Base-by-base conservation (phyloP, 2,329 filamentous ascomycete genomes). In the Zymoseptoria tritici region DNA sequence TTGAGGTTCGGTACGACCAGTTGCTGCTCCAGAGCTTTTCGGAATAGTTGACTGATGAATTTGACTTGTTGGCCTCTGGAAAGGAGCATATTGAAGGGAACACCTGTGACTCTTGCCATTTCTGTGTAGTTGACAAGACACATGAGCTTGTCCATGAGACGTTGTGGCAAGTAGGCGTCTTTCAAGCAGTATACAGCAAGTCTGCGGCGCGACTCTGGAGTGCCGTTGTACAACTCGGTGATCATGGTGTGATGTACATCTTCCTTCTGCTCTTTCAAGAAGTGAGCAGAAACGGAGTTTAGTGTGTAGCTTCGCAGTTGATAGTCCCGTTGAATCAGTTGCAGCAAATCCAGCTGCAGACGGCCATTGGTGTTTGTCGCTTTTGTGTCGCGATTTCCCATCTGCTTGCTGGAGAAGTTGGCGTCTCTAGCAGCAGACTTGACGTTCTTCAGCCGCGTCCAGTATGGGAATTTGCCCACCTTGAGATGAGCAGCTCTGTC, bases 191-290 rank as follows among this genome's bases (percentile, higher is more conserved):
- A 99, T 0, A 99, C 84, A 0, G 94, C 94, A 54, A 99, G 78
- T 76, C 94, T 87, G 68, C 95, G 85, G 65, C 94, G 81, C 3
- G 93, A 96, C 72, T 99, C 94, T 0, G 92, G 87, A 0, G 94
- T 97, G 62, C 94, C 94, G 72, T 99, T 97, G 81, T 92, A 97
- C 2, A 99, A 78, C 71, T 97, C 95, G 0, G 95, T 99, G 69
- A 99, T 99, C 91, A 99, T 99, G 2, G 92, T 97, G 76, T 99
- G 87, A 71, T 99, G 94, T 2, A 99, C 94, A 75, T 99, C 94
- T 76, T 99, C 94, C 72, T 99, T 99, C 73, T 99, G 94, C 73
- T 99, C 94, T 53, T 91, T 91, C 22, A 99, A 75, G 70, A 99
- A 99, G 65, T 99, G 89, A 4, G 94, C 89, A 66, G 87, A 96